Conservation (phyloP, 2,329 filamentous ascomycete species). For the Colletotrichum somersetense region DNA sequence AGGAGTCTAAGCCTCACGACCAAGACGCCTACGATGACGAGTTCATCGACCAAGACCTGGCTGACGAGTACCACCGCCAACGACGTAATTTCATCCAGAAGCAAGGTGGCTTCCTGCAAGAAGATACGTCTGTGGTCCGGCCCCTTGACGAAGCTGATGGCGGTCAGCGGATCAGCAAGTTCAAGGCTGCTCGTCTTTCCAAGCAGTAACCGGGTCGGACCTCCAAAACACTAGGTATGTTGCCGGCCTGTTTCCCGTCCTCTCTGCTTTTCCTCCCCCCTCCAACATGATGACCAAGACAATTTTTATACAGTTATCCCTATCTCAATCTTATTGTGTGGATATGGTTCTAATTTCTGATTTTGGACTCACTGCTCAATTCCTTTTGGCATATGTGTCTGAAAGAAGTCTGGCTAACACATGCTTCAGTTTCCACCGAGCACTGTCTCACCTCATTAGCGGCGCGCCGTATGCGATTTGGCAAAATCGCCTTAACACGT, state of each 20-base stretch:
- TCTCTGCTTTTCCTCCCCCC: not conserved
- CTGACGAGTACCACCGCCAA: conserved; percentile 84
- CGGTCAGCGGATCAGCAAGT: conserved; percentile 75
- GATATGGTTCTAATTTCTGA: conserved; percentile 39
- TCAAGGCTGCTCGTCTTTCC: conserved; percentile 77
- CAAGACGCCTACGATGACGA: conserved; percentile 63
- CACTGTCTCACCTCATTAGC: not conserved
- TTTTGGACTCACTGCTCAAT: conserved; percentile 1
- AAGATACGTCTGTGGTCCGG: conserved; percentile 76
- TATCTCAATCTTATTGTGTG: conserved; percentile 38
- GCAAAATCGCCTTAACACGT: no score
- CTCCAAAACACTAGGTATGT: conserved; percentile 42
- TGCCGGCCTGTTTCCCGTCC: not conserved
- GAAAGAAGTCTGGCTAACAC: conserved; percentile 12
- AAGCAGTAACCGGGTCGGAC: conserved; percentile 57
- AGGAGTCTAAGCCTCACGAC: conserved; percentile 54
- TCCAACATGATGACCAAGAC: conserved; percentile 38
- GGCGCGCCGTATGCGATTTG: not conserved
- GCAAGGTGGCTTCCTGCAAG: conserved; percentile 83
- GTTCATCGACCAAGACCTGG: conserved; percentile 81
- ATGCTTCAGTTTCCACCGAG: not conserved
- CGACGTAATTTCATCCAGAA: conserved; percentile 86
- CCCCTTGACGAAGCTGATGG: conserved; percentile 77
- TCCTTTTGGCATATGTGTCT: not conserved
- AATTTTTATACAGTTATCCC: conserved; percentile 38